Evolutionary conservation across 768 basidiomycete genomes (phyloP), one percentile per base, ranked within the genome.

Genomic region (Pisolithus albus): DNA sequence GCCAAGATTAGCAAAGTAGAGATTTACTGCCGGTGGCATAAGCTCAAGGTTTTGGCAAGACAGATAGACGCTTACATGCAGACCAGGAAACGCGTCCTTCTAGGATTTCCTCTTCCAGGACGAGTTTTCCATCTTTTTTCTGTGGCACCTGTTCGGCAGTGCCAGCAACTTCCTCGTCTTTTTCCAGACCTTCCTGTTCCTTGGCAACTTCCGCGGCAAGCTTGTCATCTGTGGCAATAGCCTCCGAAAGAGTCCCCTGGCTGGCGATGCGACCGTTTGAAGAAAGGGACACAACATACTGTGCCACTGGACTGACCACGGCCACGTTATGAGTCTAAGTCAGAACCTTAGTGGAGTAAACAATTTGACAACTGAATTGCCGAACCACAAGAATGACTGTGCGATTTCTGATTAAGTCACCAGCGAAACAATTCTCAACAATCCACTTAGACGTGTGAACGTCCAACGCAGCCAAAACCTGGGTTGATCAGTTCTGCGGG

Each of bases 71-170:
- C 70, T 52, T 63, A 66, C 74, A 55, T 39, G 78, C 69, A 36
- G 68, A 51, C 75, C 77, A 80, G 43, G 77, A 76, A 26, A 86
- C 75, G 52, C 78, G 79, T 0, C 84, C 83, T 47, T 75, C 72
- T 6, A 71, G 75, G 42, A 84, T 73, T 59, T 87, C 85, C 60
- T 87, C 85, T 0, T 75, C 77, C 7, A 82, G 65, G 43, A 85
- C 75, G n/a, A 86, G 71, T 59, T 84, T 83, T 2, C 82, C 82
- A 43, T 74, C 73, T 43, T 63, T 60, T 40, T 61, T 60, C 7
- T 52, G 44, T 2, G 44, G 49, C 6, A 54, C 56, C 23, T 54
- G 48, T 26, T 59, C 61, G 32, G 58, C 59, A 2, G 44, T 50
- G 36, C 63, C 65, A 7, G 62, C 36, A 19, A 56, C 55, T 51